Evolutionary conservation across 2,329 filamentous ascomycete species (phyloP).

Genomic region (Sclerotinia glacialis): DNA sequence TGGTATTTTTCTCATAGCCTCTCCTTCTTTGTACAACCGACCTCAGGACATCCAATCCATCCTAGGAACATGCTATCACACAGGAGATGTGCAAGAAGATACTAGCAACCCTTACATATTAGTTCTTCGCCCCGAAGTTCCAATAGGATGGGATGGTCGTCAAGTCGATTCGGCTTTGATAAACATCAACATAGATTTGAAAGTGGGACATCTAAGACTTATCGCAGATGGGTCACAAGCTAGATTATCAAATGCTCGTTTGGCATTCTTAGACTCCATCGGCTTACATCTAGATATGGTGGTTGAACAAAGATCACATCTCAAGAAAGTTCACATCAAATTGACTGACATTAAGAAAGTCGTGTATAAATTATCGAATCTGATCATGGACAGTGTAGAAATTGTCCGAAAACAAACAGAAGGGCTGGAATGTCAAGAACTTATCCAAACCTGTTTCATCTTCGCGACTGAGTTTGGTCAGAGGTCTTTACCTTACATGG

Average conservation of each 20-base stretch:
- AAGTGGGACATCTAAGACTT: conserved; percentile 79
- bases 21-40: conserved; percentile 70
- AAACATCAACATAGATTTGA: conserved; percentile 79
- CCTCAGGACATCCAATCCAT: conserved; percentile 82
- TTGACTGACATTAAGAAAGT: conserved; percentile 93
- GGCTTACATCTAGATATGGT: conserved; percentile 84
- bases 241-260: conserved; percentile 74
- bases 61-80: conserved; percentile 73
- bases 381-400: conserved; percentile 98
- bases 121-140: conserved; percentile 76
- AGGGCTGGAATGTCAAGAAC: conserved; percentile 84
- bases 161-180: conserved; percentile 68
- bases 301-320: conserved; percentile 88
- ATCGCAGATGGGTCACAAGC: conserved; percentile 84
- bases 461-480: conserved; percentile 99
- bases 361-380: conserved; percentile 93
- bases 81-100: conserved; percentile 70
- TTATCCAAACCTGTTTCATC: conserved; percentile 96
- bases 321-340: conserved; percentile 86
- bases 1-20: conserved; percentile 80
- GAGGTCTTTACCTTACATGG: conserved; percentile 90
- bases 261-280: conserved; percentile 72
- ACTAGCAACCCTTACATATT: conserved; percentile 79
- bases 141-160: conserved; percentile 77
- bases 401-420: conserved; percentile 83